Conservation (phyloP, 2,329 filamentous ascomycete species). For the Acephala macrosclerotiorum region DNA sequence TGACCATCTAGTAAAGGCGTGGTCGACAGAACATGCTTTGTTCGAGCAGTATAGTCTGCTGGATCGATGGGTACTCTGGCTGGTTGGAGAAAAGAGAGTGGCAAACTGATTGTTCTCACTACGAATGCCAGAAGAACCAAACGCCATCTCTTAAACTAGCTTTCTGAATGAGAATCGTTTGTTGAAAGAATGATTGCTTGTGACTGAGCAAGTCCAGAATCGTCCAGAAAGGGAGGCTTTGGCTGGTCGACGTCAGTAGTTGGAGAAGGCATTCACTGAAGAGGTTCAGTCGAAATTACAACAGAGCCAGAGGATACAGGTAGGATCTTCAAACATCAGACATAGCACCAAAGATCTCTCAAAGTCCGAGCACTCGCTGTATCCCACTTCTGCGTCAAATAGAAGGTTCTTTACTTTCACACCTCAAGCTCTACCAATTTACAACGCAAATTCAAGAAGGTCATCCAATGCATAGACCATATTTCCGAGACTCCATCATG, state of each 20-base stretch:
- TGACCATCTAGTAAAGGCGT: slow-evolving; percentile 45
- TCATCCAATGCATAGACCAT: background rate
- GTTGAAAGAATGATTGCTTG: background rate
- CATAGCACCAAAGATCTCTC: too few species aligned
- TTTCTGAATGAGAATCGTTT: background rate
- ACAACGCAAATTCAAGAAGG: background rate
- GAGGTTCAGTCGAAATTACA: too few species aligned
- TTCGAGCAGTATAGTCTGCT: slow-evolving; percentile 20
- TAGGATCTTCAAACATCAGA: too few species aligned
- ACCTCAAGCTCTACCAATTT: background rate
- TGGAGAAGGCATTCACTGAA: background rate
- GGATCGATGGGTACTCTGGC: background rate
- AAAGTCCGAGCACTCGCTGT: too few species aligned
- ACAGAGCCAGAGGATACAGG: too few species aligned
- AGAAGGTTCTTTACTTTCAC: background rate
- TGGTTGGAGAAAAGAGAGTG: background rate
- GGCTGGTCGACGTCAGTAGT: background rate
- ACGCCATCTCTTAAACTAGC: background rate
- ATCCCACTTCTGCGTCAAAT: background rate
- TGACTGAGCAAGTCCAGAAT: background rate
- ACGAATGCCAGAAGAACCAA: background rate
- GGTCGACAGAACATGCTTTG: slow-evolving; percentile 33
- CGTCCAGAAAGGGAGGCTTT: background rate
- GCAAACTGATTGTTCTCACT: background rate
- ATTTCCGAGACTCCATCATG: background rate